Evolutionary conservation across 1,284 basidiomycete genomes (phyloP), one percentile per base, ranked within the genome.

Genomic region (Cryptococcus sp.): DNA sequence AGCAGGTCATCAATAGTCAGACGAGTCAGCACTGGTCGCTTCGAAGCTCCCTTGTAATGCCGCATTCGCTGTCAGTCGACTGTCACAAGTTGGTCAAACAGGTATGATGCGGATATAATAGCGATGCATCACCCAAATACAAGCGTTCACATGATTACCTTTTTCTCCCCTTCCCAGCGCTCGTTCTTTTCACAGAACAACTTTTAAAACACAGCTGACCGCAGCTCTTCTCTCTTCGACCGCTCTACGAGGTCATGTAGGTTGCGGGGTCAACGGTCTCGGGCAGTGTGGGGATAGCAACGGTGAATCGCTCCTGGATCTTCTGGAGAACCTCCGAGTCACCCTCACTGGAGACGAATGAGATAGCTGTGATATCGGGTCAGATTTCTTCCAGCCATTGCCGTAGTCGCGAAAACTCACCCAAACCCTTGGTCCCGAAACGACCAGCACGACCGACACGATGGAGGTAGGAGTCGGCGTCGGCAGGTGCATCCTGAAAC

Each of bases 371-470:
- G 10, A 35, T 23, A n/a, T 19, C 17, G 45, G 35, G 30, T 41
- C 23, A 43, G 35, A 46, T 16, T 16, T 23, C 25, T 22, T 15
- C 40, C n/a, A 7, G n/a, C 22, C n/a, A 35, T 3, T 35, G 25
- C 11, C 8, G 15, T 10, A 46, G 16, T 17, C 27, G 22, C 27
- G 17, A 67, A 2, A 2, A 35, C 67, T 47, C 39, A 69, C 66
- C 68, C 42, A 99, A 86, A 85, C 96, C 96, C 81, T 99, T 99
- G 47, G 96, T 99, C 66, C 96, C 96, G 80, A 99, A 99, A 70
- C 96, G 91, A 68, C 96, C 96, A 65, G 96, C 96, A 84, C 96
- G 94, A 68, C 94, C 96, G 61, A 99, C 96, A 80, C 96, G 90
- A 81, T 99, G 96, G 55, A 99, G 85, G 80, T 99, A 99, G 65